phyloP scores from a whole-genome alignment of 768 basidiomycete species.

The Tricholoma matsutake region DNA sequence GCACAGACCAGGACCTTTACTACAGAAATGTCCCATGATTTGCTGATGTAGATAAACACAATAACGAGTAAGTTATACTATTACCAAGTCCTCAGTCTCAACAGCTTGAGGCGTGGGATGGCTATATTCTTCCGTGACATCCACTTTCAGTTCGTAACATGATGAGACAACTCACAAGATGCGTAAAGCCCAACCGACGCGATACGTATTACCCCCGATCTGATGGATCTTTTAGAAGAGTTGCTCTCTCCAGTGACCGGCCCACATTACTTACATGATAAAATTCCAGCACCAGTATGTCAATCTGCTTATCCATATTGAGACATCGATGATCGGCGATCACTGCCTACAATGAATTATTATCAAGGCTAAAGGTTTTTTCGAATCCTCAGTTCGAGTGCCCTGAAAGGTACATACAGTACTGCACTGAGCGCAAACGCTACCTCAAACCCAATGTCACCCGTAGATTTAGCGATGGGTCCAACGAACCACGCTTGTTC shows the following conservation, averaged over 20 bases:
- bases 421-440: constrained; percentile 54
- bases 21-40: too few species aligned
- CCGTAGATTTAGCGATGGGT: constrained; percentile 63
- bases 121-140: constrained; percentile 23
- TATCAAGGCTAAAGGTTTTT: constrained; percentile 6
- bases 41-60: too few species aligned
- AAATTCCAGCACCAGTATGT: too few species aligned
- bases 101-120: constrained; percentile 45
- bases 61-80: too few species aligned
- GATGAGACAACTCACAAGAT: constrained; percentile 30
- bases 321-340: too few species aligned
- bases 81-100: too few species aligned
- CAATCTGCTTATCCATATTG: too few species aligned
- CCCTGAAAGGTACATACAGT: constrained; percentile 57
- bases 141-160: not conserved
- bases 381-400: constrained; percentile 39
- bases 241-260: too few species aligned
- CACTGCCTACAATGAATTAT: not conserved
- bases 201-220: too few species aligned
- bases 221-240: too few species aligned
- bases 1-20: too few species aligned
- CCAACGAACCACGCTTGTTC: constrained; percentile 75
- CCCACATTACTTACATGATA: too few species aligned
- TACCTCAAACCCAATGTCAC: constrained; percentile 83
- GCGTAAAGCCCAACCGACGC: constrained; percentile 37